Evolutionary conservation across 2,329 filamentous ascomycete species (phyloP).

Genomic region (Ceratocystis variospora): DNA sequence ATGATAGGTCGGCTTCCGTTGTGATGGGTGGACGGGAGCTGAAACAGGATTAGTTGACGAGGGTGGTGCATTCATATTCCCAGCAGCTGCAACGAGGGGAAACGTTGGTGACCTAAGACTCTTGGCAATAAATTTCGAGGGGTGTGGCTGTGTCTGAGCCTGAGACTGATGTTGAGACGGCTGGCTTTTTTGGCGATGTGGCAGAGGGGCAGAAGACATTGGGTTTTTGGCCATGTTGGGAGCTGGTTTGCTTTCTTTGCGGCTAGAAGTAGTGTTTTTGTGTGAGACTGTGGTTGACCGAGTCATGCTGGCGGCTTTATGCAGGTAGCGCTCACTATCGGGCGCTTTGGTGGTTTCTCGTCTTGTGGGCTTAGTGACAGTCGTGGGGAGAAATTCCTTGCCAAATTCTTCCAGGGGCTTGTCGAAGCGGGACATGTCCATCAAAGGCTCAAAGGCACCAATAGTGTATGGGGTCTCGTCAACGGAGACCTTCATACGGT

Average conservation of each 20-base stretch:
- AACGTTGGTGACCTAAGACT: conserved; percentile 1
- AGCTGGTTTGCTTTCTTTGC: conserved; percentile 10
- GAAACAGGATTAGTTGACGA: background rate
- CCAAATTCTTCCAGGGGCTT: conserved; percentile 38
- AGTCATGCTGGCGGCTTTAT: background rate
- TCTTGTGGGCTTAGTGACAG: background rate
- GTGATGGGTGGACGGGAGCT: background rate
- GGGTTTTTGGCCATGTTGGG: background rate
- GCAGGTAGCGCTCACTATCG: conserved; percentile 8
- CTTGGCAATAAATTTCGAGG: conserved; percentile 6
- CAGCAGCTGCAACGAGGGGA: conserved; percentile 13
- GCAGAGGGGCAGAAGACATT: background rate
- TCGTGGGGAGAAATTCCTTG: conserved; percentile 29
- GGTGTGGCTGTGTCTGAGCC: conserved; percentile 4
- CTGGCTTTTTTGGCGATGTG: background rate
- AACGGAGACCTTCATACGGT: conserved; percentile 30
- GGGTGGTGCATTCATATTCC: conserved; percentile 8
- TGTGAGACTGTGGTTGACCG: conserved; percentile 15
- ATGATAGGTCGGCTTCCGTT: conserved; percentile 6
- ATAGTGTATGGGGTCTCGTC: conserved; percentile 47
- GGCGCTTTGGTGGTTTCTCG: conserved; percentile 15
- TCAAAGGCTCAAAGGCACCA: conserved; percentile 52
- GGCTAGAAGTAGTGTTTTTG: conserved; percentile 10
- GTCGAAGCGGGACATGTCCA: conserved; percentile 48
- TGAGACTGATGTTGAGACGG: conserved; percentile 4